phyloP scores from a whole-genome alignment of 2,329 filamentous ascomycete genomes.

The Fusarium sp. region DNA sequence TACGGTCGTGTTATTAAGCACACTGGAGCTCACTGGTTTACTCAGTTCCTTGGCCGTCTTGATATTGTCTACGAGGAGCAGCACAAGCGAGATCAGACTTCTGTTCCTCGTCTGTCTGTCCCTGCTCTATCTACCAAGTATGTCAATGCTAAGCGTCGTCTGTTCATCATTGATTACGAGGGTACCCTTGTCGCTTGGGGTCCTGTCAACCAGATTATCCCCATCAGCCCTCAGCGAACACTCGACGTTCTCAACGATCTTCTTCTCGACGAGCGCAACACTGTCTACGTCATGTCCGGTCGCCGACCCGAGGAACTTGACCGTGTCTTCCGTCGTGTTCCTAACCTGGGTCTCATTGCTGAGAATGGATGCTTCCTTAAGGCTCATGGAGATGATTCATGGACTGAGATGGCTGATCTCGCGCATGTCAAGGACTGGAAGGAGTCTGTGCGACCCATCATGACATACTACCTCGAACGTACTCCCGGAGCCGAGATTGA shows the following conservation, averaged over 20 bases:
- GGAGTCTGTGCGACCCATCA: conserved; percentile 80
- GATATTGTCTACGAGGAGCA: conserved; percentile 85
- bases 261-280: conserved; percentile 81
- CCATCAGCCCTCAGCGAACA: conserved; percentile 85
- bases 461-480: conserved; percentile 90
- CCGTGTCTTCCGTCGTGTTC: conserved; percentile 83
- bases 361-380: conserved; percentile 95
- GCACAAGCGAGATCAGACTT: conserved; percentile 83
- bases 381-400: conserved; percentile 73
- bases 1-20: conserved; percentile 80
- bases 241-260: conserved; percentile 86
- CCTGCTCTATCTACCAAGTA: conserved; percentile 74
- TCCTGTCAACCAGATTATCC: conserved; percentile 83
- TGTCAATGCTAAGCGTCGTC: conserved; percentile 69
- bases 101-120: conserved; percentile 85
- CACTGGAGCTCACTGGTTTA: conserved; percentile 88
- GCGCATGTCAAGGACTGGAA: conserved; percentile 82
- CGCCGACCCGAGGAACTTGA: conserved; percentile 89
- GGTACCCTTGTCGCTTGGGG: conserved; percentile 91
- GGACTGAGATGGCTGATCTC: conserved; percentile 82
- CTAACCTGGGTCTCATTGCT: conserved; percentile 87
- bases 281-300: conserved; percentile 93
- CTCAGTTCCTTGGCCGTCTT: conserved; percentile 76
- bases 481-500: conserved; percentile 90
- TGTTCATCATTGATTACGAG: conserved; percentile 95